Evolutionary conservation across 1,284 basidiomycete genomes (phyloP).

Genomic region (Trichosporon asahii): DNA sequence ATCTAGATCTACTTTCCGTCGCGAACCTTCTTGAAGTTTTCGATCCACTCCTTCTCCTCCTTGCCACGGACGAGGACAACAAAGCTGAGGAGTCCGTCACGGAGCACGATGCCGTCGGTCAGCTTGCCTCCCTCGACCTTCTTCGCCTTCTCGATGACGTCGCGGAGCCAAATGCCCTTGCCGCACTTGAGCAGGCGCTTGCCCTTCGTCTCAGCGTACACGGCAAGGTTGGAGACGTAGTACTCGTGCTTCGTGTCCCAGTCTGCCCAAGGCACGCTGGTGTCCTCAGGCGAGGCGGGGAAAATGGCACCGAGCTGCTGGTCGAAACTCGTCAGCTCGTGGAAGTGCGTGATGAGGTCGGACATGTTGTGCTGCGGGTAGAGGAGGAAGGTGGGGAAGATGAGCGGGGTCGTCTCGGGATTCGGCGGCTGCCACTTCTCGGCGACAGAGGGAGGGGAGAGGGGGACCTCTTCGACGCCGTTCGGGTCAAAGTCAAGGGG

Average conservation of each 20-base stretch:
- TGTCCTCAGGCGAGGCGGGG: constrained; percentile 51
- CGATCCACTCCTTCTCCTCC: constrained; percentile 81
- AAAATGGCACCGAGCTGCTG: constrained; percentile 80
- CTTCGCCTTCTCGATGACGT: constrained; percentile 64
- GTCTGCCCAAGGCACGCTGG: constrained; percentile 56
- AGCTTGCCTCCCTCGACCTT: constrained; percentile 56
- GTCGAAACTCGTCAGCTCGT: constrained; percentile 77
- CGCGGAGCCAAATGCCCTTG: constrained; percentile 75
- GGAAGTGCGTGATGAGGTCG: constrained; percentile 81
- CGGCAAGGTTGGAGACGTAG: constrained; percentile 61
- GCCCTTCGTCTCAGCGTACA: constrained; percentile 77
- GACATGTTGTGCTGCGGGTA: constrained; percentile 86
- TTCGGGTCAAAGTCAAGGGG: constrained; percentile 56
- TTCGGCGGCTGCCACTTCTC: constrained; percentile 58
- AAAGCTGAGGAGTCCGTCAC: constrained; percentile 81
- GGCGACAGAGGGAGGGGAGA: constrained; percentile 40
- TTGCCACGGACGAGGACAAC: constrained; percentile 77
- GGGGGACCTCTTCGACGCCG: constrained; percentile 31
- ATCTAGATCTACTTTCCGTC: constrained; percentile 59
- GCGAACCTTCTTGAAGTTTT: constrained; percentile 68
- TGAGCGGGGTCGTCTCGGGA: constrained; percentile 61
- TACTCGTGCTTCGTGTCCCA: constrained; percentile 83
- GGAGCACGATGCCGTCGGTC: constrained; percentile 76
- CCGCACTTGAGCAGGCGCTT: constrained; percentile 83
- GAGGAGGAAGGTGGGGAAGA: constrained; percentile 85